Percentiles rank a stretch among this genome's conserved stretches.
Evolutionary conservation across 768 basidiomycete species (phyloP).

Genomic region (Hygrophorus russula): DNA sequence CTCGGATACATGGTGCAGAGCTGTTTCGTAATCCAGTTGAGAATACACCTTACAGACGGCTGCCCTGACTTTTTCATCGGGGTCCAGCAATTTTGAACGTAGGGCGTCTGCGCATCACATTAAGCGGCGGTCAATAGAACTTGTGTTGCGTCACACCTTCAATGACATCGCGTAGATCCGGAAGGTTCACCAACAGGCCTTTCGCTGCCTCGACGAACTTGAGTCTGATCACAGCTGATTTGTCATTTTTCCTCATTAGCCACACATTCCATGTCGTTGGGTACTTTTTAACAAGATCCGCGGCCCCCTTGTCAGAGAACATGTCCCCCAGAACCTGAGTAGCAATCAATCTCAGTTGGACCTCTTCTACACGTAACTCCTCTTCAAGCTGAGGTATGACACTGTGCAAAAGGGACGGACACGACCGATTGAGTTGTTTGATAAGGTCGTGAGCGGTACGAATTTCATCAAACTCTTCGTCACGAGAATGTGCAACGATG

Average conservation of each 20-base stretch:
- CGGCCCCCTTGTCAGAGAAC: slow-evolving; percentile 68
- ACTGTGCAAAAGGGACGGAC: slow-evolving; percentile 73
- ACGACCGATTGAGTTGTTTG: slow-evolving; percentile 67
- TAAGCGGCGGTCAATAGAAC: neutral
- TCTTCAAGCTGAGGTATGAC: slow-evolving; percentile 92
- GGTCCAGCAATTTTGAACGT: slow-evolving; percentile 60
- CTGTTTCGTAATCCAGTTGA: slow-evolving; percentile 84
- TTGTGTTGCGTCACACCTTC: slow-evolving; percentile 43
- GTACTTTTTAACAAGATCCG: slow-evolving; percentile 70
- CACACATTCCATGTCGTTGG: slow-evolving; percentile 80
- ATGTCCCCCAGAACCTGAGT: slow-evolving; percentile 84
- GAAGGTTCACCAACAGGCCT: slow-evolving; percentile 49
- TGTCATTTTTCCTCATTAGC: slow-evolving; percentile 73
- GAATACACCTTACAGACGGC: slow-evolving; percentile 76
- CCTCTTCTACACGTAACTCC: slow-evolving; percentile 70
- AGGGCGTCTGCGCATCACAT: slow-evolving; percentile 36
- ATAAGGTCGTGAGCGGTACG: slow-evolving; percentile 77
- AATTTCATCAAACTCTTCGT: slow-evolving; percentile 61
- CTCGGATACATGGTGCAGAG: slow-evolving; percentile 67
- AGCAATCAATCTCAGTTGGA: slow-evolving; percentile 64
- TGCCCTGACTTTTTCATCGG: slow-evolving; percentile 85
- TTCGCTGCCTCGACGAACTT: slow-evolving; percentile 66
- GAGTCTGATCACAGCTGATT: slow-evolving; percentile 54
- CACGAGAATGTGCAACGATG: slow-evolving; percentile 48
- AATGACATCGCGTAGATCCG: slow-evolving; percentile 56